Percentiles rank a stretch among this genome's conserved stretches.
Conservation (phyloP, 148 eudicot genomes). For the Gaultheria prostrata region DNA sequence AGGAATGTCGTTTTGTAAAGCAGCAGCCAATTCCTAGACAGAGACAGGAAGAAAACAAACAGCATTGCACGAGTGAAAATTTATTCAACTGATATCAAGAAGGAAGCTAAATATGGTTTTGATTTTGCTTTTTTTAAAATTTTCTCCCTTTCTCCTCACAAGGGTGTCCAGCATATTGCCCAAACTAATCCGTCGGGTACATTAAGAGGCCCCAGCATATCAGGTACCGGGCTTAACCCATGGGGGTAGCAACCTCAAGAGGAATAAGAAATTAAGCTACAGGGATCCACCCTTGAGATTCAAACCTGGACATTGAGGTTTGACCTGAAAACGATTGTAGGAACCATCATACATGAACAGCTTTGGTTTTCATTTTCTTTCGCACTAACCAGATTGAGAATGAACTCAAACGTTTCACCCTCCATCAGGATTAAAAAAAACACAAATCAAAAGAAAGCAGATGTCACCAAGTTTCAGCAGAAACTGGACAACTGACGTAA, state of each 20-base stretch:
- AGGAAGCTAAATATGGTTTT: neutral
- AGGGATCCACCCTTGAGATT: neutral
- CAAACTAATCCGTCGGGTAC: neutral
- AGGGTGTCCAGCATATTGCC: neutral
- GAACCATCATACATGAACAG: neutral
- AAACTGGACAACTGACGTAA: neutral
- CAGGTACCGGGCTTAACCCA: neutral
- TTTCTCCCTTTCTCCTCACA: neutral
- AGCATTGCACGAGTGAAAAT: constrained; percentile 1
- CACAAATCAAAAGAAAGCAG: neutral
- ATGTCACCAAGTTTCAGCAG: neutral
- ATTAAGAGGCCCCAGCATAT: neutral
- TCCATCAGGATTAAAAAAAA: neutral
- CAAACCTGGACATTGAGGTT: neutral
- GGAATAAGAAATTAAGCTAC: neutral
- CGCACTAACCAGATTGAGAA: neutral
- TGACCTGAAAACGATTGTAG: neutral
- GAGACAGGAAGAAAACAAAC: constrained; percentile 12
- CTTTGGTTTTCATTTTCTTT: neutral
- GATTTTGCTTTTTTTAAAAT: neutral
- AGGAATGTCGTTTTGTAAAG: constrained; percentile 57
- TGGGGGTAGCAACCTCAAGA: neutral
- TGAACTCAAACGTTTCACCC: neutral
- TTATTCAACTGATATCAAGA: neutral
- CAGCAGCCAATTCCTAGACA: constrained; percentile 56